Conservation (phyloP, 805 yeast genomes). For the Isabelozyma gotoi region DNA sequence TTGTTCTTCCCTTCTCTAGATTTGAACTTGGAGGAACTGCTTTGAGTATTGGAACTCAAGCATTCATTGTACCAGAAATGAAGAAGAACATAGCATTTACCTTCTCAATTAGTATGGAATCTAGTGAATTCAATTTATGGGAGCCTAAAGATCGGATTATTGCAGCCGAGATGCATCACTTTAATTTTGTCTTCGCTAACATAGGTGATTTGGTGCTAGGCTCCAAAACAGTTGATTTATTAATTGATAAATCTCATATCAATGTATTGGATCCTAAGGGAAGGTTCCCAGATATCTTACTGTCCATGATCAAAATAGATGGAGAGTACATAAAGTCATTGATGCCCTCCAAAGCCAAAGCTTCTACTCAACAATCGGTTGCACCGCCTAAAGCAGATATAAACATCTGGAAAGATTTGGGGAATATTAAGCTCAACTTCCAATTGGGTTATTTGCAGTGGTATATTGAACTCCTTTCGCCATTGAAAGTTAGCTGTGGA, state of each 20-base stretch:
- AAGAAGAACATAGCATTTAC: background rate
- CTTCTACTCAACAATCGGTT: background rate
- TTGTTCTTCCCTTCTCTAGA: background rate
- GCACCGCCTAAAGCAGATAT: background rate
- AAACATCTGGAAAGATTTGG: constrained; percentile 5
- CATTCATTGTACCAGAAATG: background rate
- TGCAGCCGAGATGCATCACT: constrained; percentile 4
- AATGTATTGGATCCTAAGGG: constrained; percentile 8
- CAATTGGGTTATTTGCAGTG: constrained; percentile 19
- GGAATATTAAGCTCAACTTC: constrained; percentile 11
- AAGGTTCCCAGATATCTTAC: constrained; percentile 8
- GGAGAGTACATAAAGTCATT: constrained; percentile 9
- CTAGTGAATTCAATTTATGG: constrained; percentile 6
- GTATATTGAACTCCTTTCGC: constrained; percentile 15
- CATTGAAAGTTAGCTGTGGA: constrained; percentile 16
- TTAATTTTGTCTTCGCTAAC: constrained; percentile 8
- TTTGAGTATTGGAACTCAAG: background rate
- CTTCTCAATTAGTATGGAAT: background rate
- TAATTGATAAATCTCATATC: constrained; percentile 5
- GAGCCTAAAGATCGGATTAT: constrained; percentile 5
- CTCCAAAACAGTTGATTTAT: constrained; percentile 8
- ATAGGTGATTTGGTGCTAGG: constrained; percentile 12
- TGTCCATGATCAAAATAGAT: constrained; percentile 11
- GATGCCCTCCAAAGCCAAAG: background rate
- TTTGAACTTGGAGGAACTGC: background rate